Percentiles rank a stretch among this genome's conserved stretches.
Evolutionary conservation across 2,329 filamentous ascomycete species (phyloP).

Genomic region (Juglanconis sp.): DNA sequence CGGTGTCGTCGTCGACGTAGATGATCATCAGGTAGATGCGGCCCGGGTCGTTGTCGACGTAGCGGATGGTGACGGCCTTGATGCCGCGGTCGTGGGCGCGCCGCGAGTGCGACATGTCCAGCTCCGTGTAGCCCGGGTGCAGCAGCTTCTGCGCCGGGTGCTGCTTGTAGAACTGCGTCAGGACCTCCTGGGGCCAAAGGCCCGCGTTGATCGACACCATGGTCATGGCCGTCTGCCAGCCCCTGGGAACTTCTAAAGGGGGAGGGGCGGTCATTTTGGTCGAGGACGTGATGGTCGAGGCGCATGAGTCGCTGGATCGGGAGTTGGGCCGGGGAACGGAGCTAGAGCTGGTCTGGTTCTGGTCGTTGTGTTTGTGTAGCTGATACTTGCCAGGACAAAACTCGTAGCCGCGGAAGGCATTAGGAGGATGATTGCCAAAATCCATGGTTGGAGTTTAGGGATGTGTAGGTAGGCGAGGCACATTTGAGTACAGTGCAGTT

Average conservation of each 20-base stretch:
- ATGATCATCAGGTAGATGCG: constrained; percentile 13
- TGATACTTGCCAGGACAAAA: neutral
- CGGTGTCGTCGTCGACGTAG: neutral
- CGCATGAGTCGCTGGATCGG: neutral
- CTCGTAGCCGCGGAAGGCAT: neutral
- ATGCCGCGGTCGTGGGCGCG: constrained; percentile 5
- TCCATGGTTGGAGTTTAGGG: neutral
- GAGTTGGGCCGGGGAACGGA: neutral
- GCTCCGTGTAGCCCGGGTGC: constrained; percentile 1
- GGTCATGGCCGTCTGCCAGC: constrained; percentile 15
- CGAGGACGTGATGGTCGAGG: neutral
- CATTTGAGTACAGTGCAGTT: neutral
- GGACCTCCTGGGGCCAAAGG: constrained; percentile 9
- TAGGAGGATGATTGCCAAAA: neutral
- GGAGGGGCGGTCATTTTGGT: neutral
- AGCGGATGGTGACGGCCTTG: constrained; percentile 8
- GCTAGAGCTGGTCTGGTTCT: neutral
- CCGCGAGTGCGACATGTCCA: constrained; percentile 10
- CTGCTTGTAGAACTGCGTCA: constrained; percentile 7
- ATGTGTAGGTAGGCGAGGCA: neutral
- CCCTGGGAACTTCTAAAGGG: constrained; percentile 11
- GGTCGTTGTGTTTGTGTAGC: neutral
- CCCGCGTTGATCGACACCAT: constrained; percentile 16
- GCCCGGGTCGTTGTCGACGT: constrained; percentile 11
- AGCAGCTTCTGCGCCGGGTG: neutral